Evolutionary conservation across 1,284 basidiomycete genomes (phyloP), one percentile per base, ranked within the genome.

Genomic region (Xanthoconium separans): DNA sequence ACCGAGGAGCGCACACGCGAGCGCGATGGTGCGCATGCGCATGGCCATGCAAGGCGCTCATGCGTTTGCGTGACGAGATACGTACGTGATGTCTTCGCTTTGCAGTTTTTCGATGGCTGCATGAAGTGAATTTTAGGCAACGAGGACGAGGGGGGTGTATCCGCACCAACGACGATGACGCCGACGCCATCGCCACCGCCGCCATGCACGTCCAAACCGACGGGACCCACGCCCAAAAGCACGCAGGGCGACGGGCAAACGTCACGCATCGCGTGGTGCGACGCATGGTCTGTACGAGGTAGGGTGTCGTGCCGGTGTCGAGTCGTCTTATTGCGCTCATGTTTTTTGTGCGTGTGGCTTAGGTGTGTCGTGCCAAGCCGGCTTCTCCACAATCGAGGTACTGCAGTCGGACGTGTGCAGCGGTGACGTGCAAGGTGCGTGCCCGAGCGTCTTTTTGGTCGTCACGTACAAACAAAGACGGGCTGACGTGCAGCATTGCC

Each of bases 341-440:
- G 6, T 24, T 20, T 24, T 22, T 27, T 27, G 27, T 1, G 6
- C 2, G 2, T 16, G 2, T 45, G 2, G 29, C 6, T 44, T 11
- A 84, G 83, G 77, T 79, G 57, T 85, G 83, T 59, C 76, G 77
- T 56, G 70, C 75, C 65, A 82, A 80, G 59, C 80, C 81, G 8
- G 77, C 75, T 54, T 75, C 75, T 54, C 73, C 69, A 16, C 74
- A 72, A 40, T 75, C 79, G 60, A 69, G 73, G 2, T 84, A 78
- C 55, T 85, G 83, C 62, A 80, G 81, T 50, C 82, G 80, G 64
- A 79, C 73, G 29, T 85, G 83, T 63, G 80, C 79, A 34, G 57
- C 60, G 22, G 55, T 51, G 45, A 55, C 53, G 42, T 73, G 71
- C 53, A 63, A 71, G 31, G 70, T n/a, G n/a, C n/a, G n/a, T n/a